Evolutionary conservation across 1,284 basidiomycete species (phyloP), one percentile per base, ranked within the genome.

Genomic region (Cronartium quercuum): DNA sequence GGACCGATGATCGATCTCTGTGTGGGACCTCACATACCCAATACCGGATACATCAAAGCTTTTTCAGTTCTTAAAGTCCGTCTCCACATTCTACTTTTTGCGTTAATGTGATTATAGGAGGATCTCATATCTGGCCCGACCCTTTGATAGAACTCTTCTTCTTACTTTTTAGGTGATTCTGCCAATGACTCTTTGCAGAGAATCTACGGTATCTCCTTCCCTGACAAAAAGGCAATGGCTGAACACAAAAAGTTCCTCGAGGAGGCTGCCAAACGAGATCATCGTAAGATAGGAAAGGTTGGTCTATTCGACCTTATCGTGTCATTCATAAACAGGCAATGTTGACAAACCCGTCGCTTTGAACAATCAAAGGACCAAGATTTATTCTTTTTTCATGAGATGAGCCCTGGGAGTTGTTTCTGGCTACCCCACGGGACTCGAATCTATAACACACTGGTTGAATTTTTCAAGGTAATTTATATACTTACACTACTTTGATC

Each of bases 1-100:
- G 96, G 96, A 38, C 94, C 96, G 60, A 94, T 99, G 89, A 90
- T 99, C 76, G 96, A 99, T 84, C 86, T 99, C 62, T 99, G 96
- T 82, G 87, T 94, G 47, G 96, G 96, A 55, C 95, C 96, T 40
- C 95, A 98, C 82, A 92, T 98, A 76, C 94, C 96, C 7, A 93
- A 98, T 83, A 97, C 95, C 0, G 94, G 95, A 69, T 90, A 90
- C 79, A 97, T 99, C 85, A 99, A 98, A 86, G 90, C 94, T 1
- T 88, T 96, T 80, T 92, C 94, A 86, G 86, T 97, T 78, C 93
- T 92, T 76, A 97, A 97, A 85, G 91, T 91, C 61, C 44, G 83
- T 76, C 42, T 15, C 1, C 29, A 12, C 42, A n/a, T 24, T 21
- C 21, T 18, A 4, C 35, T 44, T 68, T 29, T 29, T 29, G 29